phyloP scores from a whole-genome alignment of 2,329 filamentous ascomycete species.

The Pezicula neosporulosa region DNA sequence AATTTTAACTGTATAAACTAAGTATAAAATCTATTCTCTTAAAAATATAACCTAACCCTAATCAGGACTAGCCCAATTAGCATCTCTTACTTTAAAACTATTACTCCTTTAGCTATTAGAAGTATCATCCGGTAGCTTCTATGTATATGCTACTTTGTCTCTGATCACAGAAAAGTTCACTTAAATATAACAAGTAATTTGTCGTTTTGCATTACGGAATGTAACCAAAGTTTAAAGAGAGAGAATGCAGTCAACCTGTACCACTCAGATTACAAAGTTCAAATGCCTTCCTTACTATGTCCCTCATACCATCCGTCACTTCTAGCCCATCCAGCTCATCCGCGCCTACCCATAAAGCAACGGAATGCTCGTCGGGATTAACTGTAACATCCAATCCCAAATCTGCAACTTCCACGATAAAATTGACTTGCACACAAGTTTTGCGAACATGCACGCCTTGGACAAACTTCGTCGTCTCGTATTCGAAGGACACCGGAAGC shows the following conservation, averaged over 20 bases:
- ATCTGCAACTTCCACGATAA: background rate
- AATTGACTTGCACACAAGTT: background rate
- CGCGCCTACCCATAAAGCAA: background rate
- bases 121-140: no score
- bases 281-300: background rate
- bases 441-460: background rate
- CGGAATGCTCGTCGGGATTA: background rate
- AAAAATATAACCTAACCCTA: no score
- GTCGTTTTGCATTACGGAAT: no score
- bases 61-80: no score
- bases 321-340: background rate
- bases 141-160: no score
- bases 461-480: background rate
- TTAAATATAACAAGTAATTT: no score
- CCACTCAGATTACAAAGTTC: background rate
- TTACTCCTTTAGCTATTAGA: no score
- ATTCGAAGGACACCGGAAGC: background rate
- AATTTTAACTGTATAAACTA: no score
- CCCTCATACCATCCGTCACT: background rate
- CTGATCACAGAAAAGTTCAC: no score
- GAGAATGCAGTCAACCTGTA: slow-evolving; percentile 3
- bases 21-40: no score
- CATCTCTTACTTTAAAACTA: no score
- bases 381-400: background rate
- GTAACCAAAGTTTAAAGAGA: no score